phyloP scores from a whole-genome alignment of 129 eudicot species.

The sunflower (Helianthus annuus) region HanXRQr2.0-SUNRISE NC_035433.2:83531601-83532100 shows the following conservation, averaged over 20 bases:
- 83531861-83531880: background rate
- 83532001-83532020: slow-evolving; percentile 3
- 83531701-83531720: background rate
- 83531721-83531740: background rate
- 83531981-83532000: background rate
- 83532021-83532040: background rate
- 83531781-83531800: slow-evolving; percentile 11
- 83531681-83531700: background rate
- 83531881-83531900: slow-evolving; percentile 95
- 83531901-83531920: slow-evolving; percentile 97
- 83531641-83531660: background rate
- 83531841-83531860: background rate
- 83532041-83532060: slow-evolving; percentile 75
- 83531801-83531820: slow-evolving; percentile 3
- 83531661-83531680: background rate
- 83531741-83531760: background rate
- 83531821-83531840: background rate
- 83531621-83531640: too few species aligned
- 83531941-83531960: slow-evolving; percentile 93
- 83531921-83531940: slow-evolving; percentile 82
- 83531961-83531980: slow-evolving; percentile 43
- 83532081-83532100: slow-evolving; percentile 78
- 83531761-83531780: background rate
- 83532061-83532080: slow-evolving; percentile 96
- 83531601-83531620: too few species aligned